phyloP scores from a whole-genome alignment of 176 grass and related monocot genomes.

The Bonia amplexicaulis region DNA sequence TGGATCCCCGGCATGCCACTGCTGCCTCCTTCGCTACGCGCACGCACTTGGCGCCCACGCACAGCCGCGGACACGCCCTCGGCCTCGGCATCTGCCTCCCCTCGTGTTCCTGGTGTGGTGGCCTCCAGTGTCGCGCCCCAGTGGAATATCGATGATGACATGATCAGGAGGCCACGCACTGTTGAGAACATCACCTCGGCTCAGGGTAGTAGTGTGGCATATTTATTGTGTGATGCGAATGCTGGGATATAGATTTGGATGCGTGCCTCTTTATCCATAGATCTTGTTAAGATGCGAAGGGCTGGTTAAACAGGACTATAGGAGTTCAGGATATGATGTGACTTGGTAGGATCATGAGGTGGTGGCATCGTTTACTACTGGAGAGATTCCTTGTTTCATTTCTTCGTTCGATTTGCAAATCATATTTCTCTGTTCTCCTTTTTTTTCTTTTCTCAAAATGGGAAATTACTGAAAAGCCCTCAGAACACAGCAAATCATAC shows the following conservation, averaged over 20 bases:
- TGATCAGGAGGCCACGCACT: neutral
- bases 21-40: neutral
- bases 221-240: neutral
- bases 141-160: slow-evolving; percentile 16
- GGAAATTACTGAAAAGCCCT: too few relatives aligned
- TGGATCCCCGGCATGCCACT: neutral
- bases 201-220: neutral
- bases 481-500: too few relatives aligned
- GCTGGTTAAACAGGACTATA: neutral
- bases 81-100: neutral
- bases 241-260: neutral
- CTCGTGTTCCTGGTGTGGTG: slow-evolving; percentile 5
- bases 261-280: neutral
- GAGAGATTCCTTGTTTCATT: neutral
- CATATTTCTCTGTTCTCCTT: neutral
- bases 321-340: neutral
- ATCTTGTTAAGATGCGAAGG: neutral
- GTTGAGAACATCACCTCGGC: slow-evolving; percentile 13
- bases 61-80: slow-evolving; percentile 11
- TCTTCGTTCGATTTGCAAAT: neutral
- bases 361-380: neutral
- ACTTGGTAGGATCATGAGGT: neutral
- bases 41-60: slow-evolving; percentile 23
- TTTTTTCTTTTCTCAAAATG: too few relatives aligned
- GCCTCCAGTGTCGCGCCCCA: neutral